Conservation (phyloP, 192 early-diverging fungal species). For the Funneliformis mosseae region DNA sequence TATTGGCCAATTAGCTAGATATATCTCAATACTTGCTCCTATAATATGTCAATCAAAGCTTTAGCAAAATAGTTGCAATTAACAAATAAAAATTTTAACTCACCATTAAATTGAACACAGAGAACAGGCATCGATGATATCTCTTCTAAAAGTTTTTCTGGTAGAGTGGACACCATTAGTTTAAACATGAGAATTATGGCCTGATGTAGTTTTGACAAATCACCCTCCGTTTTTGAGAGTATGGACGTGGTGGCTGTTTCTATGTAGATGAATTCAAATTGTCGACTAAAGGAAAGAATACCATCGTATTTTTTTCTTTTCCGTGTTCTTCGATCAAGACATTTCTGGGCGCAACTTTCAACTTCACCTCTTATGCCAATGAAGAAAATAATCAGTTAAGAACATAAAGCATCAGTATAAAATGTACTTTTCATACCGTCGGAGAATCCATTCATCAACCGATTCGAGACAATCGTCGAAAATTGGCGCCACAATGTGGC, state of each 20-base stretch:
- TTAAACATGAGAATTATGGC: constrained; percentile 14
- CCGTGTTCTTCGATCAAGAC: neutral
- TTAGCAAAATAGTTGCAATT: no score
- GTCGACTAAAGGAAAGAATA: neutral
- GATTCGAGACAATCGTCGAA: constrained; percentile 7
- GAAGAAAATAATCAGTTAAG: no score
- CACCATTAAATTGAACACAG: constrained; percentile 13
- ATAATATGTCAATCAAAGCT: no score
- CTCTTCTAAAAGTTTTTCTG: neutral
- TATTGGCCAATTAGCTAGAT: constrained; percentile 5
- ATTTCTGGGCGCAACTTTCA: no score
- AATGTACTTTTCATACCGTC: no score
- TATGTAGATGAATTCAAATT: constrained; percentile 3
- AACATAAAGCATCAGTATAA: no score
- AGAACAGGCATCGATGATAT: constrained; percentile 20
- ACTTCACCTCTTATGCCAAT: no score
- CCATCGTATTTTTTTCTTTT: constrained; percentile 1
- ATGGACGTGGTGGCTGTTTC: neutral
- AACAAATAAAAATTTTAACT: constrained; percentile 25
- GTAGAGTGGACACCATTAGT: neutral
- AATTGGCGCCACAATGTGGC: neutral
- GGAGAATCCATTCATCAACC: no score
- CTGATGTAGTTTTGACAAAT: constrained; percentile 4
- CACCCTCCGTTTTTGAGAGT: neutral
- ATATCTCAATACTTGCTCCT: constrained; percentile 15